Evolutionary conservation across 208 protist genomes (phyloP).

Genomic region (Acanthamoeba pearcei): DNA sequence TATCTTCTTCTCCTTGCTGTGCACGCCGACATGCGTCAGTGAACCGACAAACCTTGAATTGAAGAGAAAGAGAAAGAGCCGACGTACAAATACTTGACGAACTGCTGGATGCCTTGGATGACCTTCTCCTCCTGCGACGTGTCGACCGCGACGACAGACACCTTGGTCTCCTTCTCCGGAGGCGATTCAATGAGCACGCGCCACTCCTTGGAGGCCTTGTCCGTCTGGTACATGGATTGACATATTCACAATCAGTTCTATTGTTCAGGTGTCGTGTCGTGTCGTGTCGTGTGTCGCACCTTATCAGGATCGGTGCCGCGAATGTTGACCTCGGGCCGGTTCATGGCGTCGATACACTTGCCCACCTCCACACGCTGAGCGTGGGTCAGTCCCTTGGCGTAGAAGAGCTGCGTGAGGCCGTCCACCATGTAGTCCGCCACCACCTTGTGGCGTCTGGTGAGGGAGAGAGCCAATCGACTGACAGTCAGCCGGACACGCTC

Average conservation of each 20-base stretch:
- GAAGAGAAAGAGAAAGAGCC: background rate
- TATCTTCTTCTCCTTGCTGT: constrained; percentile 61
- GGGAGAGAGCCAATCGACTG: background rate
- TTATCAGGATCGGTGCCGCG: background rate
- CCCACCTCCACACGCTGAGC: background rate
- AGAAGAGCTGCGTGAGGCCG: constrained; percentile 45
- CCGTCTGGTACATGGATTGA: background rate
- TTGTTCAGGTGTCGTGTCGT: background rate
- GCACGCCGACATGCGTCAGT: background rate
- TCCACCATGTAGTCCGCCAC: constrained; percentile 47
- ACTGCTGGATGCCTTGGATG: constrained; percentile 59
- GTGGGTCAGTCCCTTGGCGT: constrained; percentile 31
- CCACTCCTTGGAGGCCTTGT: background rate
- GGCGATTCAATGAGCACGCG: background rate
- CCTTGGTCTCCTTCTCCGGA: constrained; percentile 7
- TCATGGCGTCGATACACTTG: constrained; percentile 35
- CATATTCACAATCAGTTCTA: background rate
- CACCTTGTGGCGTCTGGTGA: background rate
- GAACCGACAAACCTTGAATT: background rate
- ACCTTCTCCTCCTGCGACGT: constrained; percentile 61
- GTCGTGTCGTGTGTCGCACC: background rate
- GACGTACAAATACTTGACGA: constrained; percentile 68
- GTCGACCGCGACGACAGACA: background rate
- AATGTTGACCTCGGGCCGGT: constrained; percentile 21
- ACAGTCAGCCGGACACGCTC: background rate